phyloP scores from a whole-genome alignment of 805 yeast species.

The Schwanniomyces polymorphus region DNA sequence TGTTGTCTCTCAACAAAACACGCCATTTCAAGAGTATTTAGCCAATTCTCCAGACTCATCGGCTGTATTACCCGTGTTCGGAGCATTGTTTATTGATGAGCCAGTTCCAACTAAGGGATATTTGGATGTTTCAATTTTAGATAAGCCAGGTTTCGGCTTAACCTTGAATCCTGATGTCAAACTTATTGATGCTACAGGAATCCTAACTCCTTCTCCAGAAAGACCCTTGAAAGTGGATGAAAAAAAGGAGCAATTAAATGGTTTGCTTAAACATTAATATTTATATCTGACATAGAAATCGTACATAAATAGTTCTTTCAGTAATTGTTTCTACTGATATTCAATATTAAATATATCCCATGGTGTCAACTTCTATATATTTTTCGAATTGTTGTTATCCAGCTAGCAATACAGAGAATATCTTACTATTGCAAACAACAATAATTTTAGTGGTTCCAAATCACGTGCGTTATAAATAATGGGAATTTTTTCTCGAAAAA shows the following conservation, averaged over 20 bases:
- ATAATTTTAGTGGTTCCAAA: too few relatives aligned
- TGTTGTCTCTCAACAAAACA: conserved; percentile 48
- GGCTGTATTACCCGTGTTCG: conserved; percentile 47
- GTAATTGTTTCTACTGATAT: too few relatives aligned
- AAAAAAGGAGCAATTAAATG: conserved; percentile 8
- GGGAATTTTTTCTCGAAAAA: too few relatives aligned
- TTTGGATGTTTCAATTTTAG: conserved; percentile 37
- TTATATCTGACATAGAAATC: neutral
- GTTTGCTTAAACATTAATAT: neutral
- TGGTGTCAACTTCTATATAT: too few relatives aligned
- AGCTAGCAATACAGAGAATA: too few relatives aligned
- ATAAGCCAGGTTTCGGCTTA: conserved; percentile 53
- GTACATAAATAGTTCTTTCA: too few relatives aligned
- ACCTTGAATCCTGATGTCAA: conserved; percentile 44
- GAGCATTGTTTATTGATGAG: conserved; percentile 46
- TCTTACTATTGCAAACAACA: too few relatives aligned
- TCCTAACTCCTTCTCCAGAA: conserved; percentile 41
- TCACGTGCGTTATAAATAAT: too few relatives aligned
- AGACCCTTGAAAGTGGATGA: conserved; percentile 24
- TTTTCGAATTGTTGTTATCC: too few relatives aligned
- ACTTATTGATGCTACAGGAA: conserved; percentile 38
- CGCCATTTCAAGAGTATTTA: conserved; percentile 53
- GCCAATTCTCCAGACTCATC: conserved; percentile 51
- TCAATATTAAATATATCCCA: too few relatives aligned
- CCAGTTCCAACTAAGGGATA: conserved; percentile 48